phyloP scores from a whole-genome alignment of 139 green algal species.

The Coelastrella sp. region DNA sequence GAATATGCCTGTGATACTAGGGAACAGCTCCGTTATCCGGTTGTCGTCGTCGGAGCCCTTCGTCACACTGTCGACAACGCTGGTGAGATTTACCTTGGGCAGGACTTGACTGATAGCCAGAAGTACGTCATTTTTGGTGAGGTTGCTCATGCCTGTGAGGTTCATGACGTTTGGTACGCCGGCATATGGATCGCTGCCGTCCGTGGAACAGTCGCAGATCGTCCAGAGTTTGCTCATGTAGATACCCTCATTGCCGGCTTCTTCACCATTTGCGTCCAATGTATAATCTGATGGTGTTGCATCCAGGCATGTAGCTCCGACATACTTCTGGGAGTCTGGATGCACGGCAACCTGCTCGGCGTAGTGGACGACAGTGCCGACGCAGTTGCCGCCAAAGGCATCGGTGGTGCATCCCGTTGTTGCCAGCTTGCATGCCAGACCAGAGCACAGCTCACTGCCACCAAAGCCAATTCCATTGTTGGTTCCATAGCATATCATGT shows the following conservation, averaged over 20 bases:
- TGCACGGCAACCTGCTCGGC: not conserved
- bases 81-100: slow-evolving; percentile 20
- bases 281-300: slow-evolving; percentile 39
- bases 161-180: not conserved
- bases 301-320: slow-evolving; percentile 41
- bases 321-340: not conserved
- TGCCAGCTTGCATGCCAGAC: slow-evolving; percentile 45
- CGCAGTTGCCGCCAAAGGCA: slow-evolving; percentile 45
- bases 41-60: not conserved
- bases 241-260: not conserved
- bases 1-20: not conserved
- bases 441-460: slow-evolving; percentile 25
- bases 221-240: slow-evolving; percentile 48
- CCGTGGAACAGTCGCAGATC: slow-evolving; percentile 36
- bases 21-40: not conserved
- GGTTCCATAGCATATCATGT: slow-evolving; percentile 47
- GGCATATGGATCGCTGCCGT: too few relatives aligned
- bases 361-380: slow-evolving; percentile 37
- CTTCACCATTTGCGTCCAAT: not conserved
- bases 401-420: slow-evolving; percentile 38
- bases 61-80: not conserved
- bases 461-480: slow-evolving; percentile 37
- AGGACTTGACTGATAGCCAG: slow-evolving; percentile 26
- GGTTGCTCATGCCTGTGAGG: slow-evolving; percentile 7
- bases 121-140: slow-evolving; percentile 40